Evolutionary conservation across 371 early-diverging fungal genomes (phyloP).

Genomic region (Mucor indicus): DNA sequence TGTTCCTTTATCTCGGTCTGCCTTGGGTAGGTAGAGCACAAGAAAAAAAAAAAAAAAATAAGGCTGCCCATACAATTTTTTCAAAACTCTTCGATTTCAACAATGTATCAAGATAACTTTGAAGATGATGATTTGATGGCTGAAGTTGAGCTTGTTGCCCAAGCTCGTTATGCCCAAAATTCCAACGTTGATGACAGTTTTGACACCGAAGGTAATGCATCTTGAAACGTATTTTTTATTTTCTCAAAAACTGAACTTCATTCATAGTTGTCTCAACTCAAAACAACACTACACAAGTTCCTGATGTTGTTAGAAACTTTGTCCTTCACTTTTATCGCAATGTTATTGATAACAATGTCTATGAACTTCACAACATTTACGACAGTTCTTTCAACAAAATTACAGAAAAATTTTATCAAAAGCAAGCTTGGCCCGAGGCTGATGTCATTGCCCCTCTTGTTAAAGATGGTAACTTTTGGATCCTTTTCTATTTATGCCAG

Average conservation of each 20-base stretch:
- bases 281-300: conserved; percentile 61
- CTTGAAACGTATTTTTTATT: background rate
- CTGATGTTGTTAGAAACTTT: conserved; percentile 83
- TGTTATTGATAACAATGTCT: conserved; percentile 74
- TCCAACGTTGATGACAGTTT: conserved; percentile 56
- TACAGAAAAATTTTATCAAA: conserved; percentile 88
- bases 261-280: conserved; percentile 27
- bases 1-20: background rate
- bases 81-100: no score
- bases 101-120: conserved; percentile 67
- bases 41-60: background rate
- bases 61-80: no score
- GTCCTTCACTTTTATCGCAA: conserved; percentile 79
- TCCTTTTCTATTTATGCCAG: background rate
- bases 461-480: conserved; percentile 67
- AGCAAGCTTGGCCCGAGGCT: conserved; percentile 90
- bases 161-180: conserved; percentile 38
- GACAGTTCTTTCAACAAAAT: conserved; percentile 90
- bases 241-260: background rate
- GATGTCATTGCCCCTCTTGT: conserved; percentile 81
- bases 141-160: conserved; percentile 85
- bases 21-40: background rate
- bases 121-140: conserved; percentile 82
- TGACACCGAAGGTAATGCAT: conserved; percentile 13
- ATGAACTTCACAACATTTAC: conserved; percentile 85